Percentiles rank a stretch among this genome's conserved stretches.
These are phyloP conservation scores for Skeletonema marinoi DNA, from an alignment of 108 stramenopile genomes.

Conservation along the genomic window DNA sequence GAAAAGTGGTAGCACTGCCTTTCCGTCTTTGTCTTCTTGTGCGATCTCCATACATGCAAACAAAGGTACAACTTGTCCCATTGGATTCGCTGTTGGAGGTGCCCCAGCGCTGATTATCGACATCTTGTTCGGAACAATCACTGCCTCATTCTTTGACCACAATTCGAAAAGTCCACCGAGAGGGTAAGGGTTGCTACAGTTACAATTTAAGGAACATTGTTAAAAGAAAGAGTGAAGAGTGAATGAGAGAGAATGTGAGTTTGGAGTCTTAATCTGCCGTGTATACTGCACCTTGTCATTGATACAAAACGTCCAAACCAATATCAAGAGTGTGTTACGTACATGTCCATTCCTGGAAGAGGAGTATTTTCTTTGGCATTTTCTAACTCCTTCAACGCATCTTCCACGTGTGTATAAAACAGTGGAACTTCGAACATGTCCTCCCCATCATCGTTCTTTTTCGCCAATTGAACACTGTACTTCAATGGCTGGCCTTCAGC, in stretches of 20 bases:
- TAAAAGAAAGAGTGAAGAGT: background rate
- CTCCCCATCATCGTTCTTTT: constrained; percentile 9
- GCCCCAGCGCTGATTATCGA: constrained; percentile 66
- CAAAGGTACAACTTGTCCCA: constrained; percentile 71
- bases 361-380: constrained; percentile 38
- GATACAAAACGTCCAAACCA: background rate
- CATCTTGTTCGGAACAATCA: constrained; percentile 57
- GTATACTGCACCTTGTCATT: background rate
- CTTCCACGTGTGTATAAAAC: constrained; percentile 65
- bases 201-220: background rate
- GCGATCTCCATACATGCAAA: constrained; percentile 76
- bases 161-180: constrained; percentile 52
- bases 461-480: constrained; percentile 39
- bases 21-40: constrained; percentile 55
- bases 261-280: background rate
- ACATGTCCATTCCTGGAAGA: constrained; percentile 35
- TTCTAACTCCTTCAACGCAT: constrained; percentile 54
- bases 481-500: constrained; percentile 61
- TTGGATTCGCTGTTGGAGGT: constrained; percentile 56
- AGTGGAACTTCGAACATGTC: constrained; percentile 49
- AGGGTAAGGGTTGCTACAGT: constrained; percentile 27
- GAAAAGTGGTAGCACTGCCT: constrained; percentile 63
- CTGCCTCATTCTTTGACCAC: constrained; percentile 57
- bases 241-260: background rate
- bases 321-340: background rate